Percentiles rank a stretch among this genome's conserved stretches.
These are phyloP conservation scores for Hypoxylon sp. DNA, from an alignment of 2,329 filamentous ascomycete genomes.

Conservation along the genomic window DNA sequence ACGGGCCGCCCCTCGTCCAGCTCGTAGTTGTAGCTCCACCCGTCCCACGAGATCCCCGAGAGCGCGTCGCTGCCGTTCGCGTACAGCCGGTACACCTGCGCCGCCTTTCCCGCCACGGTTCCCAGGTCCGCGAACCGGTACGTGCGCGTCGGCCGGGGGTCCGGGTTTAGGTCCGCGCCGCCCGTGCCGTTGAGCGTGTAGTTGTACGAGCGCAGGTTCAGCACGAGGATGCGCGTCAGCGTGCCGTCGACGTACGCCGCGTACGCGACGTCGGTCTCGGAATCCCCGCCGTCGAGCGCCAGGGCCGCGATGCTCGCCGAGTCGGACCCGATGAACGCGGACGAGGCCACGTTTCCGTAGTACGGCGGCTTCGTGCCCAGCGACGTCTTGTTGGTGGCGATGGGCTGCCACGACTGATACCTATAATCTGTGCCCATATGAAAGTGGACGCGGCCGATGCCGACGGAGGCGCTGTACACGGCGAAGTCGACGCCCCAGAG, in stretches of 20 bases:
- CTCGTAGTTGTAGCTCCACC: constrained; percentile 71
- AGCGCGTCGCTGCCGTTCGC: constrained; percentile 74
- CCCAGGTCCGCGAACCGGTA: constrained; percentile 56
- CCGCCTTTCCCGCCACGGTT: constrained; percentile 35
- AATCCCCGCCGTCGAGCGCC: constrained; percentile 53
- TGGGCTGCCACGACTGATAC: constrained; percentile 71
- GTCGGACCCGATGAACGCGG: constrained; percentile 64
- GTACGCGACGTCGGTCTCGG: constrained; percentile 61
- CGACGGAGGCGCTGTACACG: constrained; percentile 66
- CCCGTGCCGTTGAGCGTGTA: constrained; percentile 61
- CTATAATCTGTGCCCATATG: constrained; percentile 73
- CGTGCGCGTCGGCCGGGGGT: constrained; percentile 49
- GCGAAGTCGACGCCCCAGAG: constrained; percentile 74
- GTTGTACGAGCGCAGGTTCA: constrained; percentile 72
- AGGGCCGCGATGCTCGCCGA: constrained; percentile 59
- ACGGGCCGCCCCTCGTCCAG: constrained; percentile 66
- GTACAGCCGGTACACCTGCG: constrained; percentile 60
- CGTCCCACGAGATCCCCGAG: constrained; percentile 71
- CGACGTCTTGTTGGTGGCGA: constrained; percentile 61
- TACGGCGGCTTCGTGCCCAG: constrained; percentile 72
- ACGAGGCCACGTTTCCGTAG: constrained; percentile 71
- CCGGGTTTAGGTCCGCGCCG: constrained; percentile 44
- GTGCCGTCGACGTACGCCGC: constrained; percentile 59
- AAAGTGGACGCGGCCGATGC: constrained; percentile 70
- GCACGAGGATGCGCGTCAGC: constrained; percentile 62